Base-by-base conservation (phyloP, 2,329 filamentous ascomycete genomes). In the Ophiognomonia clavigignenti-juglandacearum region DNA sequence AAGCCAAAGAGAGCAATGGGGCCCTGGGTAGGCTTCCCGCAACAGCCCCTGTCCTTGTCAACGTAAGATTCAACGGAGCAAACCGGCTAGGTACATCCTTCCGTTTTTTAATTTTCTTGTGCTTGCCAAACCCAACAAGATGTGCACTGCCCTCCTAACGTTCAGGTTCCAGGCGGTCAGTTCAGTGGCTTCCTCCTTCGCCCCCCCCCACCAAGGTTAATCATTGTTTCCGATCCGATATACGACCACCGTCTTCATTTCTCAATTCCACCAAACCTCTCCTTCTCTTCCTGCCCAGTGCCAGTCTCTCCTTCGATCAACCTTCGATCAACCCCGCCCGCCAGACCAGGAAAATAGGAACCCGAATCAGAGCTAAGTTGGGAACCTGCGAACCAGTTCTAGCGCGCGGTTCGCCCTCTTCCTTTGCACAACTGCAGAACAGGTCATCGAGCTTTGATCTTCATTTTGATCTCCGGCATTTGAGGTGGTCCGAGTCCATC, bases 271-370 rank as follows among this genome's bases (percentile, higher is more conserved):
- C 22, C 24, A 14, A 37, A 22, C 40, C 19, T 29, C 19, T 8
- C 10, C n/a, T 6, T n/a, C 13, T 20, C 9, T 22, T 20, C 34
- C 32, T 22, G 7, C 20, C 18, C 37, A n/a, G n/a, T 40, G 37
- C 22, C 43, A 40, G 43, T 47, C 45, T 32, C 45, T 47, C 45
- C 45, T 47, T 47, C 24, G 38, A 32, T 26, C 7, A 3, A 23
- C 36, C 39, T 8, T 9, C 18, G 22, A 42, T 32, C 16, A 37
- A 41, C 3, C 31, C 22, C 9, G 13, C 8, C 4, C 7, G 19
- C 16, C 16, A 35, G 8, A 31, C 13, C 29, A 10, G 4, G 29
- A 11, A 32, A 22, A 18, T 16, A 41, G 31, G 8, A 23, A 24
- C 6, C 16, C 36, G 29, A 24, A 31, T 19, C 16, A 13, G 23